Base-by-base conservation (phyloP, 768 basidiomycete species). In the Trametes cubensis region DNA sequence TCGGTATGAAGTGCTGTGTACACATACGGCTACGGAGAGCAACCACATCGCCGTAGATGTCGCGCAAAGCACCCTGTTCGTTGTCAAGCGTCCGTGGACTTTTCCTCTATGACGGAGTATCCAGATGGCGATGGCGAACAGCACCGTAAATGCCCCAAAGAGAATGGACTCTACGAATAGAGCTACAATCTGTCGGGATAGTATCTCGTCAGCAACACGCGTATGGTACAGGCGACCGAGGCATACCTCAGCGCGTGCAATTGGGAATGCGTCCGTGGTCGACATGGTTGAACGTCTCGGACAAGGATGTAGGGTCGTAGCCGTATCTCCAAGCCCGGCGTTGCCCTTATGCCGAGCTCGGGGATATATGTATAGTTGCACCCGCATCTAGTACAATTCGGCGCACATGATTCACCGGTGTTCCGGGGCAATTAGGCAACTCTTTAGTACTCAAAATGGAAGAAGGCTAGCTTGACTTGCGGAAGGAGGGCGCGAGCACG, bases 101-200 rank as follows among this genome's bases (percentile, higher is more conserved):
- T 49, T 39, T 17, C 38, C 41, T 10, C 60, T n/a, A 21, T 51
- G 44, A 14, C 55, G 52, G 0, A 61, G 44, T 6, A 54, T 28
- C 60, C 60, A 61, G 10, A 46, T 41, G 7, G 52, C 30, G n/a
- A 61, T 55, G 20, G 52, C 15, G 26, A 47, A 61, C 13, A 54
- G 30, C 3, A 61, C 47, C 14, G 46, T 23, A 23, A 61, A 61
- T 0, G 52, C 42, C 3, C 60, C 60, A n/a, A 54, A 55, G 44
- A 61, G 20, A 44, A 61, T 20, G 8, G 52, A 47, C 44, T 61
- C 52, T 4, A 40, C 4, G 23, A 55, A 46, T 6, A 61, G 17
- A 13, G 45, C 60, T n/a, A 61, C 20, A 7, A 61, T 30, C 45
- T 55, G 40, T 13, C n/a, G 17, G 21, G 6, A 34, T 11, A 34